A percentile compares a stretch with the other conserved stretches of the same genome.
Conservation (phyloP, 73 alveolate species). For the Symbiodinium natans region DNA sequence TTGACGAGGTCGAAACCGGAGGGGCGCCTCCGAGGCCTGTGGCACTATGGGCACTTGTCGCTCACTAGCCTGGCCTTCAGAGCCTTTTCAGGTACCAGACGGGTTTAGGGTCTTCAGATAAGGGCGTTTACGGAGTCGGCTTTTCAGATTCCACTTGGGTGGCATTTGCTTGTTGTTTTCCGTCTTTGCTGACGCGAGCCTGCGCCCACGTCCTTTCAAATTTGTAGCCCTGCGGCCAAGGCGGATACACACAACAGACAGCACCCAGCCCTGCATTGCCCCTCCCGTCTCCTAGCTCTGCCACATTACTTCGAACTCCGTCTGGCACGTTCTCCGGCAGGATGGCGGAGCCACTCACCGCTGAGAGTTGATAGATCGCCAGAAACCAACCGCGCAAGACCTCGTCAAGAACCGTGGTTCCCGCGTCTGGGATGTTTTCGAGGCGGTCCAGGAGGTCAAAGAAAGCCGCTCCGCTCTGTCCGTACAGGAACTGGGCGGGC, state of each 20-base stretch:
- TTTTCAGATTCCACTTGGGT: too few species aligned
- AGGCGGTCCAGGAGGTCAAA: constrained; percentile 64
- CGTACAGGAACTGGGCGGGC: constrained; percentile 55
- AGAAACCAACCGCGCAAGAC: constrained; percentile 65
- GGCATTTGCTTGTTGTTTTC: too few species aligned
- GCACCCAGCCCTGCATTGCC: too few species aligned
- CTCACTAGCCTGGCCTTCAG: too few species aligned
- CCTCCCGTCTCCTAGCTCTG: constrained; percentile 79
- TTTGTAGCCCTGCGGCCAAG: too few species aligned
- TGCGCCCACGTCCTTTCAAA: not conserved
- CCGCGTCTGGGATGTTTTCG: constrained; percentile 47
- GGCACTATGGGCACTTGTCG: too few species aligned
- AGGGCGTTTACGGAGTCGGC: too few species aligned
- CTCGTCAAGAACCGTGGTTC: constrained; percentile 48
- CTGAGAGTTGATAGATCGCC: constrained; percentile 68
- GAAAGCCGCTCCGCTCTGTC: constrained; percentile 41
- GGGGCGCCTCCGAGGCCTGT: too few species aligned
- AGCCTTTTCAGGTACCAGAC: too few species aligned
- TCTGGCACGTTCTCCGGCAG: constrained; percentile 45
- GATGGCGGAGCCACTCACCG: constrained; percentile 31
- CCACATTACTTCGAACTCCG: constrained; percentile 33
- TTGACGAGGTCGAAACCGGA: too few species aligned
- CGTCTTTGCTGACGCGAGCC: not conserved
- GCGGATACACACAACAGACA: too few species aligned
- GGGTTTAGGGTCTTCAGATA: too few species aligned